A percentile compares a stretch with the other conserved stretches of the same genome.
Evolutionary conservation across 1,284 basidiomycete genomes (phyloP).

Genomic region (Tilletia walkeri): DNA sequence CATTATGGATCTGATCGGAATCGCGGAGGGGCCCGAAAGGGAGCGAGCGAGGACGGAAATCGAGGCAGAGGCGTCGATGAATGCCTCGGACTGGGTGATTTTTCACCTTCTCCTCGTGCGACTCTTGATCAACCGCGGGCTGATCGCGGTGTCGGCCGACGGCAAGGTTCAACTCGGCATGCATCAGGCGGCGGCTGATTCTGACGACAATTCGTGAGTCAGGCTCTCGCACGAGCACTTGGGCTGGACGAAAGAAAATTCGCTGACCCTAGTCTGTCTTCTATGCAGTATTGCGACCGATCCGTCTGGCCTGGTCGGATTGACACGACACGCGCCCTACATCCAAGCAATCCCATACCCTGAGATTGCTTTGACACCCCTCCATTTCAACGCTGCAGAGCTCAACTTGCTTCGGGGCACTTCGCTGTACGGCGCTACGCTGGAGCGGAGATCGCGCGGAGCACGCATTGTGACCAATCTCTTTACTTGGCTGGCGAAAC

Average conservation of each 20-base stretch:
- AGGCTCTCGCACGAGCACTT: background rate
- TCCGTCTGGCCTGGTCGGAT: background rate
- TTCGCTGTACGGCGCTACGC: background rate
- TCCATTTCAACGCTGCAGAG: constrained; percentile 7
- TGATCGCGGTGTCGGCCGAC: background rate
- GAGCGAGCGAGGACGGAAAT: background rate
- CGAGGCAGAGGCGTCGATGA: background rate
- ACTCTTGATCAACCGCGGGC: background rate
- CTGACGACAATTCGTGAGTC: background rate
- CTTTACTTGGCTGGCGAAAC: background rate
- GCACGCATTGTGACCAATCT: background rate
- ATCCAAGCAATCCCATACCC: constrained; percentile 10
- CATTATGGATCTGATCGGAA: background rate
- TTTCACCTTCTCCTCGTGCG: constrained; percentile 9
- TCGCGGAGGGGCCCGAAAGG: background rate
- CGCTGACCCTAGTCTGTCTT: too few species aligned
- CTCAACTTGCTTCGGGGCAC: constrained; percentile 8
- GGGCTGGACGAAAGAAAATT: background rate
- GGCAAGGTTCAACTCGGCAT: background rate
- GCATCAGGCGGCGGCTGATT: too few species aligned
- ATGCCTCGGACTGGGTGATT: background rate
- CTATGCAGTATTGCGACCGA: background rate
- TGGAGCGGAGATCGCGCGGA: background rate
- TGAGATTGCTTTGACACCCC: constrained; percentile 2
- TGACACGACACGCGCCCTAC: background rate